Conservation (phyloP, 805 yeast genomes). For the Barnettozyma californica region DNA sequence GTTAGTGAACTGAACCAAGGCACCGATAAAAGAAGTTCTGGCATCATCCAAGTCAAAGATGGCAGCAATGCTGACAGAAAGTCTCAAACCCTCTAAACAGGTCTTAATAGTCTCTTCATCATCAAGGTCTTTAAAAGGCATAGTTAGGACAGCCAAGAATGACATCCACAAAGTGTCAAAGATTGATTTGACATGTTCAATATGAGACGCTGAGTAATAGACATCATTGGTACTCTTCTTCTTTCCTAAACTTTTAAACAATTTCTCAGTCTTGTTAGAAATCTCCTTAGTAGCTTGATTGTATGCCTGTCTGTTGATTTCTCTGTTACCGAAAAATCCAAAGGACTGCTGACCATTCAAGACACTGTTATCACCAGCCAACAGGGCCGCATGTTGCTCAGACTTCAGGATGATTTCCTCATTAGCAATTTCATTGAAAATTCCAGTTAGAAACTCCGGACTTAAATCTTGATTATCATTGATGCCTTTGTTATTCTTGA, state of each 20-base stretch:
- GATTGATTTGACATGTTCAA: constrained; percentile 87
- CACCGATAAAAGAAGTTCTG: constrained; percentile 82
- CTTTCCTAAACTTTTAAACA: constrained; percentile 62
- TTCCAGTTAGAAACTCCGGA: constrained; percentile 57
- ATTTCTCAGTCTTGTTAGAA: constrained; percentile 80
- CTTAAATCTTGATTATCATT: constrained; percentile 88
- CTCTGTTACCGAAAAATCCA: constrained; percentile 63
- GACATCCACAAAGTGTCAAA: constrained; percentile 98
- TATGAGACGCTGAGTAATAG: constrained; percentile 78
- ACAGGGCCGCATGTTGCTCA: constrained; percentile 88
- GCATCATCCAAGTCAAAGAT: constrained; percentile 81
- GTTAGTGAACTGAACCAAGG: constrained; percentile 81
- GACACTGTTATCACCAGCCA: constrained; percentile 50
- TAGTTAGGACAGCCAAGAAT: constrained; percentile 86
- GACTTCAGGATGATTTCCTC: constrained; percentile 89
- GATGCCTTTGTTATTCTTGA: constrained; percentile 84
- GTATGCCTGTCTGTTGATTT: constrained; percentile 75
- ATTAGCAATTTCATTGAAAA: constrained; percentile 71
- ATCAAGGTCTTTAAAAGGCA: constrained; percentile 86
- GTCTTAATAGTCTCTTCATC: constrained; percentile 62
- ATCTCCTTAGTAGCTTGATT: constrained; percentile 90
- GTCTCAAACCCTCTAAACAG: constrained; percentile 80
- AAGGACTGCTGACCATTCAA: constrained; percentile 36
- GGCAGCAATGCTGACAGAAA: constrained; percentile 79
- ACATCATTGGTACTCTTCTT: constrained; percentile 37